Evolutionary conservation across 139 green algal genomes (phyloP).

Genomic region (Closterium sp.): DNA sequence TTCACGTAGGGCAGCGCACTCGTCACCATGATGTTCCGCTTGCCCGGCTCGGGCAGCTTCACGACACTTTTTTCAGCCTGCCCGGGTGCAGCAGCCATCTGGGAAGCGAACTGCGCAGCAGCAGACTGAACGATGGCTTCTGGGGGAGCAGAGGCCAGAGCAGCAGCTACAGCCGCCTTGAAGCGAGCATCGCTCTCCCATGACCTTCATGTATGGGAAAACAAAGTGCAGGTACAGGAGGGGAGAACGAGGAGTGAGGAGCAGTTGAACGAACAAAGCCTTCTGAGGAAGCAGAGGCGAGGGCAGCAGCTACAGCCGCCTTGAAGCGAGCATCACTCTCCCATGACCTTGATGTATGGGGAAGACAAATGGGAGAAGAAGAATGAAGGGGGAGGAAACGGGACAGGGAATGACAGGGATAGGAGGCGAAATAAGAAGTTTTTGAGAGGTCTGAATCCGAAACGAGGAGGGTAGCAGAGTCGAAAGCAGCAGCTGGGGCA

Average conservation of each 20-base stretch:
- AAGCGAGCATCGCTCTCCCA: neutral
- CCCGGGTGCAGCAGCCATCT: neutral
- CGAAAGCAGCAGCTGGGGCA: too few relatives aligned
- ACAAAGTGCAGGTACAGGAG: neutral
- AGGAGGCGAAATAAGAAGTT: too few relatives aligned
- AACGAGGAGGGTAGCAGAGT: too few relatives aligned
- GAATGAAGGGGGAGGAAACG: too few relatives aligned
- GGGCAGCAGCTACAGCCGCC: neutral
- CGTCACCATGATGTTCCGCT: conserved; percentile 80
- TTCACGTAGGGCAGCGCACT: conserved; percentile 98
- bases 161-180: neutral
- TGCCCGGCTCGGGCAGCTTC: conserved; percentile 40
- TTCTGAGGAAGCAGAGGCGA: neutral
- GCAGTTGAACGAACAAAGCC: neutral
- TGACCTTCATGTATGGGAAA: too few relatives aligned
- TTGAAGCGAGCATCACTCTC: neutral
- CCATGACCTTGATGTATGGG: neutral
- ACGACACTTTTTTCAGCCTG: neutral
- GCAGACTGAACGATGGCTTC: neutral
- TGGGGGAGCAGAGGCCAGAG: neutral
- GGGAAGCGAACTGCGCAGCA: neutral
- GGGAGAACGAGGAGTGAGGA: neutral
- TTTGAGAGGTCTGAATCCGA: too few relatives aligned
- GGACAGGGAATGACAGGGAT: too few relatives aligned
- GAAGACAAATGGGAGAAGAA: too few relatives aligned